Evolutionary conservation across 495 filamentous ascomycete species (phyloP), one percentile per base, ranked within the genome.

Genomic region (Thozetella sp.): DNA sequence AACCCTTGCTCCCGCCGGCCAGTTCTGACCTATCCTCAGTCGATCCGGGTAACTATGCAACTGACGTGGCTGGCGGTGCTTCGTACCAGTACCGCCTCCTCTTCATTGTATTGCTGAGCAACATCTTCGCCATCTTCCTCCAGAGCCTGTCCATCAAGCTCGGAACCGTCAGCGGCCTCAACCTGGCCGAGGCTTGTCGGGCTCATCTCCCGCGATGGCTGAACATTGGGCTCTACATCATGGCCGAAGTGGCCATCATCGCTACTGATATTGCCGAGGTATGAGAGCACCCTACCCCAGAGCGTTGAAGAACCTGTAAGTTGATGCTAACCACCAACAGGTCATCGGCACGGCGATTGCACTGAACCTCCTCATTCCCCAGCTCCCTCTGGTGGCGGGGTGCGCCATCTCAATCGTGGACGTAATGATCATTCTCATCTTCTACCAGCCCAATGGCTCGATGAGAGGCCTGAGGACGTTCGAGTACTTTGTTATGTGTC

Each of bases 301-400:
- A n/a, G 15, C 30, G 30, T 15, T 15, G 30, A 37, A 15, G 30
- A 6, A 6, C 6, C 6, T 37, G 30, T 37, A 6, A 13, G 1
- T 58, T 25, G 15, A 45, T 25, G 24, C 64, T 63, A 53, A 71
- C 46, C 51, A 53, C 13, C 57, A 1, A 25, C 58, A 92, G 90
- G 92, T 97, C 34, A 91, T 96, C 61, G 93, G 93, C 40, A 93
- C 90, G 1, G 93, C 93, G 2, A 97, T 97, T 67, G 90, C 90
- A n/a, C 78, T 96, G 57, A 95, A 96, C 66, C 74, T 97, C 13
- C 83, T 97, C 2, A 75, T 93, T 10, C 81, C 81, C 13, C 82
- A 92, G 23, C 82, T 97, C 6, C 93, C 93, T 1, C 78, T 97
- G 2, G 88, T 95, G 1, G 93, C 90, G 13, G 93, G 93, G 25